Evolutionary conservation across 2,329 filamentous ascomycete genomes (phyloP), one percentile per base, ranked within the genome.

Genomic region (Mollisiaceae sp.): DNA sequence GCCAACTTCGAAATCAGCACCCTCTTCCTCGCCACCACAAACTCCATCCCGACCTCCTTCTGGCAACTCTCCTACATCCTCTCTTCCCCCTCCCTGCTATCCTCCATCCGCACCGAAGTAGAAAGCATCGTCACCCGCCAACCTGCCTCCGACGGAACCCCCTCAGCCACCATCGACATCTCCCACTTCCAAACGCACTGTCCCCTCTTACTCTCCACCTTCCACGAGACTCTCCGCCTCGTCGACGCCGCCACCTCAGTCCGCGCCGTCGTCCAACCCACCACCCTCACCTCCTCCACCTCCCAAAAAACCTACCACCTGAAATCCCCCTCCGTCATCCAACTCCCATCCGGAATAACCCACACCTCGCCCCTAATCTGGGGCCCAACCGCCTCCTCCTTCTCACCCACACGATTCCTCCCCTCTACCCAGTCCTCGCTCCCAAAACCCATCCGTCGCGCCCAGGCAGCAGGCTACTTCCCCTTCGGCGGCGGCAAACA

Each of bases 171-270:
- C 4, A 65, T 73, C 57, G 68, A 73, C 38, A 68, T 63, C 8
- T 65, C 67, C 8, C 66, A 63, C 12, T 75, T 84, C 11, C 77
- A 79, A 38, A 71, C 77, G 0, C 64, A 73, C 6, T 80, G 79
- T 56, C 81, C 82, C 0, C 71, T 83, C 5, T 73, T 85, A 8
- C 73, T 81, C 15, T 79, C 80, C 54, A 77, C 77, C 24, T 83
- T 80, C 68, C 78, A 79, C 27, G 83, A 85, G 69, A 77, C 77
- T 0, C 73, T 84, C 62, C 80, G 83, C 8, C 63, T 83, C 1
- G 73, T 70, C 14, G 79, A 79, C 36, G 76, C 78, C 4, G 73
- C 77, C 6, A 72, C 78, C 15, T 78, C 78, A 14, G 78, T 76
- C 39, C 78, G 83, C 11, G 73, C 75, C 11, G 78, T 83, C n/a